Evolutionary conservation across 2,329 filamentous ascomycete species (phyloP), one percentile per base, ranked within the genome.

Genomic region (Beauveria rudraprayagi): DNA sequence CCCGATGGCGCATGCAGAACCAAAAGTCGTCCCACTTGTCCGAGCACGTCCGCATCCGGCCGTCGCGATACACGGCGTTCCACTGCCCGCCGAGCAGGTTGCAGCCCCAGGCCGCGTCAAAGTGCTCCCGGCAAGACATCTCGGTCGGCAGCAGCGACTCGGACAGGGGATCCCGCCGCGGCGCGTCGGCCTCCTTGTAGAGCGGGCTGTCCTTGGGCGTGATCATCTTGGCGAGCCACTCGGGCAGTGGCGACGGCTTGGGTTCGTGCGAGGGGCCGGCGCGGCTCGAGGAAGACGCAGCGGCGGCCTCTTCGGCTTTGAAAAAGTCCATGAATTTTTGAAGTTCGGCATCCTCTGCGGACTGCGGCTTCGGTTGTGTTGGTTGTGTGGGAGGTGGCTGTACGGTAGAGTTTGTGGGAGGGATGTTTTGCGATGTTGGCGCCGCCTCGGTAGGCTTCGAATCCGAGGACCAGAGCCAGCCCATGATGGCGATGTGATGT

Each of bases 31-130:
- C 83, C 92, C 93, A 97, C 65, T 92, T 87, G 66, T 95, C 89
- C 64, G 80, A 84, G 80, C 94, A 99, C 3, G 83, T 81, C 50
- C 88, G 84, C 69, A 96, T 78, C 47, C 80, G 77, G 64, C 94
- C 94, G 71, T 91, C 88, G 44, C 94, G 89, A 80, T 97, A 99
- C 43, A 97, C 83, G 69, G 91, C 86, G 69, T 90, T 92, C 80
- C 92, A 96, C 73, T 97, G 92, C 1, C 93, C 92, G 58, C 91
- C 92, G 9, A 96, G 80, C 0, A 89, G 91, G 72, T 94, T 90
- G 82, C 94, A 99, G 80, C 93, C 91, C 83, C 93, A 97, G 63
- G 93, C 92, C 65, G 86, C 83, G 78, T 99, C 94, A 77, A 99
- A 97, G 67, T 92, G 89, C 63, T 88, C 82, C 56, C 90, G 88